Evolutionary conservation across 306 rosid species (phyloP), one percentile per base, ranked within the genome.

Genomic region (Cucurbita moschata): DNA sequence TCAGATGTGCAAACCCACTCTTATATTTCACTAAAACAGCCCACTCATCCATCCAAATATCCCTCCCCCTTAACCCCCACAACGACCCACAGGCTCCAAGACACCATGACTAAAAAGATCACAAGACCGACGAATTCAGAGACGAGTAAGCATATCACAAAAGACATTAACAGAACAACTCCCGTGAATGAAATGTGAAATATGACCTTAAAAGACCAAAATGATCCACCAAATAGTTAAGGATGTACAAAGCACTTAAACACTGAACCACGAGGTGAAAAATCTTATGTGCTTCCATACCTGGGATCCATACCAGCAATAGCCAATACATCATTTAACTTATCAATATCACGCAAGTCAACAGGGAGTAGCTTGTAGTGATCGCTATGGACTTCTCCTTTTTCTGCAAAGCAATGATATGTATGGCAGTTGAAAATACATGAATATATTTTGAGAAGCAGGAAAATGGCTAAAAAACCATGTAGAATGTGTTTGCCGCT

Each of bases 351-450:
- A 13, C 97, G 90, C 79, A 95, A 79, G 84, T 95, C 97, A 73
- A 85, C 84, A 62, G 97, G 99, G 39, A 95, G 90, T 62, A 91
- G 85, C 81, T 89, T 95, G 74, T 95, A 95, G 65, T 88, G 89
- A 71, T 88, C 96, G 55, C 97, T 78, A 74, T 83, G 55, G 75
- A 90, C 96, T 86, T 95, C 96, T 76, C 98, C 99, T 79, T 81
- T 90, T 78, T 91, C 99, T 95, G 86, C 76, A 86, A 76, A 79
- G 68, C 47, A 85, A 72, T 58, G 75, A 57, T 57, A 46, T 51
- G 70, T 18, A 47, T 39, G 74, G 19, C 58, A 52, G 56, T 39
- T 71, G 44, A 43, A 38, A 19, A 7, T 23, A 39, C 5, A 30
- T 70, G 14, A 70, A 35, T 47, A 26, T 30, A 30, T 4, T 47